These are phyloP conservation scores for Cryptococcus hybrid DNA, from an alignment of 1,284 basidiomycete genomes.

Conservation along the genomic window DNA sequence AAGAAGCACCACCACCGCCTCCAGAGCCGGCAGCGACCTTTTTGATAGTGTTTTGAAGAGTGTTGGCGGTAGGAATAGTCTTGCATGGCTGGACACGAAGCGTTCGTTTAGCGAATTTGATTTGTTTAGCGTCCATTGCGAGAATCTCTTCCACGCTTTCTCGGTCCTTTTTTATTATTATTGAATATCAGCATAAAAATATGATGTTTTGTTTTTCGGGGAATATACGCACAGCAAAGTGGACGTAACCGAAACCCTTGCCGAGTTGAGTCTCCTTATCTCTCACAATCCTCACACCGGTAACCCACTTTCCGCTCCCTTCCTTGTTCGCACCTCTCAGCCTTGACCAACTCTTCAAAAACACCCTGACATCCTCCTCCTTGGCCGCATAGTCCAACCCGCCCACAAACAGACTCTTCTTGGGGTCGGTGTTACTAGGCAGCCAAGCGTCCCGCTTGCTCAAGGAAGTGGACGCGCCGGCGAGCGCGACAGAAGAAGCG, in stretches of 20 bases:
- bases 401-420: constrained; percentile 83
- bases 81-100: constrained; percentile 84
- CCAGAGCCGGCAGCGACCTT: constrained; percentile 15
- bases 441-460: constrained; percentile 42
- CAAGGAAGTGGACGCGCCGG: constrained; percentile 36
- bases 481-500: constrained; percentile 29
- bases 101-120: constrained; percentile 86
- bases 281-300: constrained; percentile 79
- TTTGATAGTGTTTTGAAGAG: constrained; percentile 16
- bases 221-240: constrained; percentile 67
- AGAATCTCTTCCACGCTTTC: constrained; percentile 87
- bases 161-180: constrained; percentile 70
- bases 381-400: constrained; percentile 88
- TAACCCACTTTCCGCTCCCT: constrained; percentile 62
- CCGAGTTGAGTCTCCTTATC: constrained; percentile 93
- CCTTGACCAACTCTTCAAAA: constrained; percentile 77
- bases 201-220: neutral
- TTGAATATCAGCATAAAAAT: constrained; percentile 50
- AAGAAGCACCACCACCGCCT: constrained; percentile 1
- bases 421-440: constrained; percentile 60
- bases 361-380: constrained; percentile 83
- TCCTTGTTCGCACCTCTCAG: constrained; percentile 71
- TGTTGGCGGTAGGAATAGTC: constrained; percentile 47
- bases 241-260: constrained; percentile 96
- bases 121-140: constrained; percentile 67